Evolutionary conservation across 768 basidiomycete species (phyloP).

Genomic region (Boletellus sp.): DNA sequence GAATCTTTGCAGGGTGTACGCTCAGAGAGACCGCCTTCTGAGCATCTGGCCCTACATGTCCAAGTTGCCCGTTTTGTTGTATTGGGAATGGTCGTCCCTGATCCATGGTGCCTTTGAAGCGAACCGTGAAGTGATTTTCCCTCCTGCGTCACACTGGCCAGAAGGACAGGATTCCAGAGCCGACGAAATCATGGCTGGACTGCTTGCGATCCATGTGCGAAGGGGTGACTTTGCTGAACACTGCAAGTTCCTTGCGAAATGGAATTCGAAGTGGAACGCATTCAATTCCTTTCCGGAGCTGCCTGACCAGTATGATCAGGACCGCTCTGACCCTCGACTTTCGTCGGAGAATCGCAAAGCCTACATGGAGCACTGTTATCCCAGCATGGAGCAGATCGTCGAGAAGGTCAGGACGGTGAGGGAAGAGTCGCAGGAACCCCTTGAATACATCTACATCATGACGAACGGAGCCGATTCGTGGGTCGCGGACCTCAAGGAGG

Average conservation of each 20-base stretch:
- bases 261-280: conserved; percentile 35
- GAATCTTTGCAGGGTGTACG: conserved; percentile 25
- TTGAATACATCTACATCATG: conserved; percentile 43
- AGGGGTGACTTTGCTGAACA: conserved; percentile 46
- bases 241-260: conserved; percentile 37
- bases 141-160: conserved; percentile 10
- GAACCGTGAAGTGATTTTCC: conserved; percentile 18
- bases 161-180: neutral
- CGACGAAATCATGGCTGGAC: conserved; percentile 26
- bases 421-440: conserved; percentile 16
- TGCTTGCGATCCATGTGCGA: conserved; percentile 48
- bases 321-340: conserved; percentile 23
- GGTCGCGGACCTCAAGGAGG: conserved; percentile 36
- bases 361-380: conserved; percentile 41
- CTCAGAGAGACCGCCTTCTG: conserved; percentile 27
- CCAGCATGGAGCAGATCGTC: conserved; percentile 39
- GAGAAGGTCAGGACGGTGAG: conserved; percentile 34
- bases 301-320: conserved; percentile 35
- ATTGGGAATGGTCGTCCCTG: conserved; percentile 35
- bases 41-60: conserved; percentile 33
- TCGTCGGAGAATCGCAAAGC: conserved; percentile 21
- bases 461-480: conserved; percentile 43
- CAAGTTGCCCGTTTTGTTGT: conserved; percentile 31
- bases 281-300: conserved; percentile 43
- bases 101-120: conserved; percentile 27